Evolutionary conservation across 805 yeast genomes (phyloP), one percentile per base, ranked within the genome.

Genomic region (Zygoascus tannicola): DNA sequence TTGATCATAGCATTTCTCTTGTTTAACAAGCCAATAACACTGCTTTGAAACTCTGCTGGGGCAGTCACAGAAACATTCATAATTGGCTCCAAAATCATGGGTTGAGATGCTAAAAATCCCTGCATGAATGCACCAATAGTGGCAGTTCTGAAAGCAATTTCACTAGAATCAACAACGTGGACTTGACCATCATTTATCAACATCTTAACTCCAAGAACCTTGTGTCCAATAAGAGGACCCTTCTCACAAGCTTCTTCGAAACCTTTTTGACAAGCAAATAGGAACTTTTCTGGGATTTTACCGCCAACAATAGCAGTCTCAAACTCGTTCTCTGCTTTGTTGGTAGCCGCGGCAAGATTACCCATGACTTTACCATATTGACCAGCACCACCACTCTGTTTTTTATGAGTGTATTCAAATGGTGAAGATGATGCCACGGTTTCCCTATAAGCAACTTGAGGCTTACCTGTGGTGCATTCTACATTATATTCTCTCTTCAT

Each of bases 321-420:
- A 65, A 90, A 92, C 54, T 69, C 69, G 65, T 88, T 88, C 20
- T 32, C 32, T 22, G 49, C 40, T 41, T 57, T 60, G 32, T 47
- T 45, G 41, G 58, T 56, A 10, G 55, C 45, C 14, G 47, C 53
- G 4, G 71, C 66, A 67, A 88, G 63, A 45, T 71, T 74, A 62
- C 99, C 97, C 65, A 87, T 82, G 59, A 90, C 96, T 70, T 88
- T 81, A 66, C 95, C 98, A 62, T 80, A 92, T 73, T 92, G 99
- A 69, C 99, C 99, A 53, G 97, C 94, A 76, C 99, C 99, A 66
- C 99, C 99, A 60, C 90, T 76, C 71, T 92, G 99, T 63, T 87
- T 90, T 76, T 92, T 92, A 73, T 90, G 97, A 22, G 95, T 82
- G 69, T 81, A 86, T 63, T 92, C 97, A 59, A 92, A 90, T 12